A percentile compares a stretch with the other conserved stretches of the same genome.
phyloP scores from a whole-genome alignment of 345 rosid species.

The Eucalyptus marginata region DNA sequence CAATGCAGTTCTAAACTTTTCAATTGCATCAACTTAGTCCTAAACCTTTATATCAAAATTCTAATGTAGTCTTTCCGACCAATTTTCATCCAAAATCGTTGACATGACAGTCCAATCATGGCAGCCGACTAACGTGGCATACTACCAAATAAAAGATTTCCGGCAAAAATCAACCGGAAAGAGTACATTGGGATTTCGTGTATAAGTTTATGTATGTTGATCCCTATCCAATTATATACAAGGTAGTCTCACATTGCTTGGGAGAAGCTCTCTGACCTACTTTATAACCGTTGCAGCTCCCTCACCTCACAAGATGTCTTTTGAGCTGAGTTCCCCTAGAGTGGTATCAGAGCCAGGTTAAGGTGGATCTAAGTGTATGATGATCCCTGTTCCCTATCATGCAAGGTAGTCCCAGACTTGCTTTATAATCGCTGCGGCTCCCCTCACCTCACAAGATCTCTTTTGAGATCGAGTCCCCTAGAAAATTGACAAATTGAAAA shows the following conservation, averaged over 20 bases:
- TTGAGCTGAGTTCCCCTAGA: no score
- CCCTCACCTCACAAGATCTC: no score
- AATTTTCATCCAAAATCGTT: background rate
- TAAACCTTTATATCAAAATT: background rate
- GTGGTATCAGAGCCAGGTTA: no score
- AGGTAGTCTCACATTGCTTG: no score
- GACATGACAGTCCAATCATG: background rate
- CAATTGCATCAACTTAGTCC: background rate
- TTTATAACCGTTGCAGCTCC: fast-evolving
- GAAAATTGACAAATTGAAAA: background rate
- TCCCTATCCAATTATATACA: no score
- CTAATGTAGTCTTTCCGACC: fast-evolving
- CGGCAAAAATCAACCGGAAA: fast-evolving
- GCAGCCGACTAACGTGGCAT: fast-evolving
- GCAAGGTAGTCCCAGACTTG: no score
- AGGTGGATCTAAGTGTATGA: no score
- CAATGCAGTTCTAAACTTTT: background rate
- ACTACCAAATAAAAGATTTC: background rate
- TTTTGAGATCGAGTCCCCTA: no score
- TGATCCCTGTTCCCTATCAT: no score
- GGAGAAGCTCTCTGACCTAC: no score
- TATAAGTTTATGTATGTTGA: background rate
- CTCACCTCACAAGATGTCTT: no score
- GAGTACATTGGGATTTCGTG: background rate
- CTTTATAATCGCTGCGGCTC: fast-evolving